Base-by-base conservation (phyloP, 139 green algal genomes). In the Protoeuglena noctilucae region DNA sequence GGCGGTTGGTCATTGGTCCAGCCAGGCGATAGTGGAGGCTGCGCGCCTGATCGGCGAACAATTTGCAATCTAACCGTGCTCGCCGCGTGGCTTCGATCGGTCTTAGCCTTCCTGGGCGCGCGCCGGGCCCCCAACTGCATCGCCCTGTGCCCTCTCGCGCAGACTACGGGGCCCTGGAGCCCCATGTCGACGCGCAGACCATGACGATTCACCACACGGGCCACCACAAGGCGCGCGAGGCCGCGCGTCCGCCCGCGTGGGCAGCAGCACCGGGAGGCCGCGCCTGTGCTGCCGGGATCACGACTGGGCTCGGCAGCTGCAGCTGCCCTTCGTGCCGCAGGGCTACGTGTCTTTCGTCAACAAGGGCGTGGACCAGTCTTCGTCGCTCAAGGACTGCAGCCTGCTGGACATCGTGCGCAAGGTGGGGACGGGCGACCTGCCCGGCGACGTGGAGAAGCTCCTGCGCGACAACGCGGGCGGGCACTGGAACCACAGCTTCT, bases 281-380 rank as follows among this genome's bases (percentile, higher is more conserved):
- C 23, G 23, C 43, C n/a, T 58, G 26, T n/a, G n/a, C n/a, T n/a
- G n/a, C n/a, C n/a, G n/a, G n/a, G n/a, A n/a, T n/a, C n/a, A n/a
- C n/a, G n/a, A n/a, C n/a, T n/a, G n/a, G n/a, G n/a, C 28, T 28
- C 1, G 19, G n/a, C 31, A 56, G 12, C 5, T 2, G 28, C 23
- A n/a, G 16, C 30, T 25, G 22, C 25, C 25, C 45, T 22, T 28
- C 40, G 19, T 58, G n/a, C 51, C 24, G 19, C 30, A 25, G 43
- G 47, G 72, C 3, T 86, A 91, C 58, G 60, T 92, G 23, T 89
- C 64, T 31, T 88, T 88, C 58, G 25, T 87, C 1, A 93, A 93
- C 59, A 62, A 22, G 2, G 75, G 65, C 1, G 27, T 93, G 19
- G 66, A 75, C 24, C 81, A 84, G 54, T 72, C 73, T 54, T 67